Evolutionary conservation across 768 basidiomycete species (phyloP).

Genomic region (Glaciozyma martinii): DNA sequence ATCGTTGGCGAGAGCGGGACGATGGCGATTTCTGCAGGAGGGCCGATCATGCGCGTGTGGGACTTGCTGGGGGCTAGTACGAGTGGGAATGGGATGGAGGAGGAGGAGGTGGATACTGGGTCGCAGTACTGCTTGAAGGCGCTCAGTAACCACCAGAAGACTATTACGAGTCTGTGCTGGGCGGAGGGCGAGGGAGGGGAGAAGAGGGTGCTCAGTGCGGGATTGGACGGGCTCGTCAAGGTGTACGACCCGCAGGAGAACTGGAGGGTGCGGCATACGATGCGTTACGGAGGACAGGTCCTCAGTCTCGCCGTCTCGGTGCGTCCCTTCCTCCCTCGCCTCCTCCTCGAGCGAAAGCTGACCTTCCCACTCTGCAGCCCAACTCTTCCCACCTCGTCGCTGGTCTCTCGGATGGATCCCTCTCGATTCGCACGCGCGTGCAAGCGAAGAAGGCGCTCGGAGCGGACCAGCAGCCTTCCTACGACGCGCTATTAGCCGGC

Average conservation of each 20-base stretch:
- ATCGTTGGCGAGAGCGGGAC: constrained; percentile 81
- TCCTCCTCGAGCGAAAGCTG: neutral
- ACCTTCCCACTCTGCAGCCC: constrained; percentile 51
- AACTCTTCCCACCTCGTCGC: constrained; percentile 94
- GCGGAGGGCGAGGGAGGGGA: constrained; percentile 50
- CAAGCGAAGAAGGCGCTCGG: constrained; percentile 39
- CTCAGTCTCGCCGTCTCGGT: constrained; percentile 87
- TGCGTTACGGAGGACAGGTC: constrained; percentile 92
- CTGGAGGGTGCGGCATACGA: constrained; percentile 94
- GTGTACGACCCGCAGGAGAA: constrained; percentile 83
- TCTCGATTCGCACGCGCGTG: constrained; percentile 80
- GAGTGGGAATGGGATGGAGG: constrained; percentile 4
- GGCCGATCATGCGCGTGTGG: constrained; percentile 89
- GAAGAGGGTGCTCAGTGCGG: constrained; percentile 73
- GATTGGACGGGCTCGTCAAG: constrained; percentile 95
- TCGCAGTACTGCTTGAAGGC: constrained; percentile 69
- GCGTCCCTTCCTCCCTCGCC: constrained; percentile 36
- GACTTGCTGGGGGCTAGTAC: constrained; percentile 74
- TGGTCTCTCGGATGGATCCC: constrained; percentile 95
- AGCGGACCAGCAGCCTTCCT: constrained; percentile 24
- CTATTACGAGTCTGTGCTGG: constrained; percentile 64
- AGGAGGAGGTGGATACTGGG: constrained; percentile 22
- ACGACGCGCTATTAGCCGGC: constrained; percentile 30
- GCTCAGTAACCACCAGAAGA: constrained; percentile 95
- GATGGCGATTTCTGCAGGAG: constrained; percentile 72